Evolutionary conservation across 768 basidiomycete species (phyloP).

Genomic region (Boletus rex-veris): DNA sequence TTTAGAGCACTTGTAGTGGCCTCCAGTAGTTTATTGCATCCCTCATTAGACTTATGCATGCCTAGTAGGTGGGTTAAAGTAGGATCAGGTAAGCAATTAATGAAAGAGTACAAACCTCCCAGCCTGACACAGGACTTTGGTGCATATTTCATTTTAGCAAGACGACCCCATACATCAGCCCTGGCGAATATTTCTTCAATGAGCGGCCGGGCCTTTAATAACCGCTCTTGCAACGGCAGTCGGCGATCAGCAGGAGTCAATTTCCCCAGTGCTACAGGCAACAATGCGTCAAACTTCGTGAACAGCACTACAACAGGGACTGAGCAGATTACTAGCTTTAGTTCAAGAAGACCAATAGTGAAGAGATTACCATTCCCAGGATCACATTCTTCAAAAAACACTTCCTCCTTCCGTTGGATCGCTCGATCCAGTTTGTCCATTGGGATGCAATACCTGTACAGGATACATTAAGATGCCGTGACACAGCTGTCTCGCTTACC

Average conservation of each 20-base stretch:
- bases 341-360: no score
- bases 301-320: conserved; percentile 10
- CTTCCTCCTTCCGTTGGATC: not conserved
- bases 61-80: not conserved
- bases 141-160: not conserved
- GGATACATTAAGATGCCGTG: no score
- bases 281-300: conserved; percentile 9
- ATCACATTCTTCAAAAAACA: conserved; percentile 1
- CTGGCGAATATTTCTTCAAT: not conserved
- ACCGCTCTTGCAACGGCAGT: not conserved
- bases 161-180: not conserved
- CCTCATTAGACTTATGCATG: not conserved
- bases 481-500: no score
- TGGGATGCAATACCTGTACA: conserved; percentile 4
- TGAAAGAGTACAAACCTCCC: not conserved
- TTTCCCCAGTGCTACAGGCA: not conserved
- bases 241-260: not conserved
- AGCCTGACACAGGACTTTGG: not conserved
- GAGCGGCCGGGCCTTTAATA: not conserved
- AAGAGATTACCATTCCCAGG: not conserved
- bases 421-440: conserved; percentile 6
- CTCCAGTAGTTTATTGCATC: not conserved
- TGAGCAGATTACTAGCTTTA: not conserved
- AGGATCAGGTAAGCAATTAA: no score
- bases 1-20: not conserved